Evolutionary conservation across 805 yeast genomes (phyloP), one percentile per base, ranked within the genome.

Genomic region (Monosporozyma solicola): DNA sequence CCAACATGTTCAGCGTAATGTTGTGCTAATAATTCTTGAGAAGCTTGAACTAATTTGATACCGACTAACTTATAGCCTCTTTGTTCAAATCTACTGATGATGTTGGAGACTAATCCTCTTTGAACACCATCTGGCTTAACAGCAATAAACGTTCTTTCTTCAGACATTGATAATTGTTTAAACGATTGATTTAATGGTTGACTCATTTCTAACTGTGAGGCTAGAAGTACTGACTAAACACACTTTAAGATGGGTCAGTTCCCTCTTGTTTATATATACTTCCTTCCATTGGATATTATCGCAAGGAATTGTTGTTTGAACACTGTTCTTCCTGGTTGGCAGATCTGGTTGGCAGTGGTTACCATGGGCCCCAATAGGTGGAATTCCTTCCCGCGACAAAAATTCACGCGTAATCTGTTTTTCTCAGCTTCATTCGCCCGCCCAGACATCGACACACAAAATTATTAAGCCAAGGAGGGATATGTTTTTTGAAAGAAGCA

Each of bases 81-180:
- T 80, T 84, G 79, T 81, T 91, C 97, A 76, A 95, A 94, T 77
- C 98, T 89, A 66, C 84, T 80, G 64, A 94, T 72, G 79, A 94
- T 91, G 65, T 86, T 80, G 72, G 95, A 76, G 77, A 92, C 80
- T 73, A 94, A 80, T 60, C 98, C 98, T 80, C 99, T 89, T 82
- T 94, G 98, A 82, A 94, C 98, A 78, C 98, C 99, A 77, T 94
- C 99, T 77, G 99, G 99, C 84, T 87, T 87, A 71, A 87, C 84
- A 62, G 95, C 95, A 78, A 87, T 87, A 72, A 87, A 87, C 71
- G 95, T 87, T 85, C 95, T 85, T 77, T 87, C 95, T 77, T 73
- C 47, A 24, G 54, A 51, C 50, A 50, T 49, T 22, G 39, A 29
- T 95, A 88, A 31, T 45, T 63, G 25, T 32, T 43, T 24, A 43